A percentile compares a stretch with the other conserved stretches of the same genome.
These are phyloP conservation scores for Whalleya microplaca DNA, from an alignment of 2,329 filamentous ascomycete genomes.

Conservation along the genomic window DNA sequence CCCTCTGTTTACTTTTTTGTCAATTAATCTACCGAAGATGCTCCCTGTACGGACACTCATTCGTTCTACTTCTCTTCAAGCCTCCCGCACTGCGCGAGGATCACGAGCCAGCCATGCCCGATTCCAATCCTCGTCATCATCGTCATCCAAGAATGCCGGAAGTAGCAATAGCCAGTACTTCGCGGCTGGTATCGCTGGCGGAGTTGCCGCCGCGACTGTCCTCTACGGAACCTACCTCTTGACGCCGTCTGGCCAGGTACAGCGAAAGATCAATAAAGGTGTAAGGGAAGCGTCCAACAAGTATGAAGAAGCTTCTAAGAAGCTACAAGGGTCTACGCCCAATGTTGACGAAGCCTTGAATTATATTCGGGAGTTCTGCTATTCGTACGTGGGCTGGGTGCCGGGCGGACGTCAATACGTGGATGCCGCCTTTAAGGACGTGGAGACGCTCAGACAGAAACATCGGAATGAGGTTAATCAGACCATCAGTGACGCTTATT, in stretches of 20 bases:
- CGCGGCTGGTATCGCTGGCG: conserved; percentile 47
- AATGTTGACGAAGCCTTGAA: conserved; percentile 68
- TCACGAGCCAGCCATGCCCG: conserved; percentile 35
- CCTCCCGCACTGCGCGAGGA: conserved; percentile 17
- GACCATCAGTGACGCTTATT: conserved; percentile 69
- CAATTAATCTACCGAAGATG: not conserved
- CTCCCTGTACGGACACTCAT: not conserved
- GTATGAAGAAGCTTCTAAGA: conserved; percentile 62
- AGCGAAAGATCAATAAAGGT: conserved; percentile 50
- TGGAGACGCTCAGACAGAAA: conserved; percentile 68
- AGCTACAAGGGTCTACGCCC: conserved; percentile 65
- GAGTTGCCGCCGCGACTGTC: conserved; percentile 45
- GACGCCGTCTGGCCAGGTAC: conserved; percentile 47
- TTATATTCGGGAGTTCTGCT: conserved; percentile 67
- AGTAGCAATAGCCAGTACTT: conserved; percentile 39
- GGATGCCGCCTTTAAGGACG: conserved; percentile 70
- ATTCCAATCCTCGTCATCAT: conserved; percentile 45
- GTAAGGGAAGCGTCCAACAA: conserved; percentile 61
- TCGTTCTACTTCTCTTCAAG: not conserved
- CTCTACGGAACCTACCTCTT: conserved; percentile 50
- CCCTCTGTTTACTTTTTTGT: not conserved
- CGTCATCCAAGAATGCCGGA: conserved; percentile 28
- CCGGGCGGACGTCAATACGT: conserved; percentile 72
- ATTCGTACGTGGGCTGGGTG: conserved; percentile 72
- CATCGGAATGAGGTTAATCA: conserved; percentile 72